Evolutionary conservation across 148 eudicot genomes (phyloP).

Genomic region (Suaeda aralocaspica): DNA sequence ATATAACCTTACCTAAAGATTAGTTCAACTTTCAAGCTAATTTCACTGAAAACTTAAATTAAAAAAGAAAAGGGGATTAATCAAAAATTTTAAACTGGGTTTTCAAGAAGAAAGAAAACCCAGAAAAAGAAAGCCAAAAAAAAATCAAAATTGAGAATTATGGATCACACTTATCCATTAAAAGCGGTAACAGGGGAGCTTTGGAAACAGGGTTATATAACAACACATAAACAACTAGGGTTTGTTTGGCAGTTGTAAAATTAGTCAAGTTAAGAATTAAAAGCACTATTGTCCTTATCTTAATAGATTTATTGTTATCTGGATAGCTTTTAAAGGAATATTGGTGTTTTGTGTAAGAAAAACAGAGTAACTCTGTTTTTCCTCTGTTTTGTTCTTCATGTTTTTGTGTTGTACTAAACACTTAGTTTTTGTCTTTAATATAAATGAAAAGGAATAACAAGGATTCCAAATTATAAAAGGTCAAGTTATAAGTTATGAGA

Average conservation of each 20-base stretch:
- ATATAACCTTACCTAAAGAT: constrained; percentile 11
- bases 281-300: constrained; percentile 5
- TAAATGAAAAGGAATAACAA: not conserved
- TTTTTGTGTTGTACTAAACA: not conserved
- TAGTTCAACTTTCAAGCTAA: not conserved
- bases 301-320: constrained; percentile 9
- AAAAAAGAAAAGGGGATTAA: not conserved
- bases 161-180: constrained; percentile 9
- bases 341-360: constrained; percentile 7
- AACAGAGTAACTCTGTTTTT: constrained; percentile 5
- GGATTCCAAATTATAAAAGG: not conserved
- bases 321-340: constrained; percentile 22
- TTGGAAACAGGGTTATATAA: not conserved
- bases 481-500: not conserved
- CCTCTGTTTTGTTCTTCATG: not conserved
- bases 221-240: constrained; percentile 13
- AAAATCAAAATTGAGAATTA: not conserved
- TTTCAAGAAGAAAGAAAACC: not conserved
- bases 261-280: constrained; percentile 9
- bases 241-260: constrained; percentile 12
- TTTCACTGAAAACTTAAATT: not conserved
- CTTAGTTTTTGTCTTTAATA: constrained; percentile 11
- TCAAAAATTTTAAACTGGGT: constrained; percentile 1
- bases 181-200: constrained; percentile 1
- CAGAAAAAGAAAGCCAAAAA: constrained; percentile 11